Base-by-base conservation (phyloP, 2,329 filamentous ascomycete species). In the Penicillium crustosum region DNA sequence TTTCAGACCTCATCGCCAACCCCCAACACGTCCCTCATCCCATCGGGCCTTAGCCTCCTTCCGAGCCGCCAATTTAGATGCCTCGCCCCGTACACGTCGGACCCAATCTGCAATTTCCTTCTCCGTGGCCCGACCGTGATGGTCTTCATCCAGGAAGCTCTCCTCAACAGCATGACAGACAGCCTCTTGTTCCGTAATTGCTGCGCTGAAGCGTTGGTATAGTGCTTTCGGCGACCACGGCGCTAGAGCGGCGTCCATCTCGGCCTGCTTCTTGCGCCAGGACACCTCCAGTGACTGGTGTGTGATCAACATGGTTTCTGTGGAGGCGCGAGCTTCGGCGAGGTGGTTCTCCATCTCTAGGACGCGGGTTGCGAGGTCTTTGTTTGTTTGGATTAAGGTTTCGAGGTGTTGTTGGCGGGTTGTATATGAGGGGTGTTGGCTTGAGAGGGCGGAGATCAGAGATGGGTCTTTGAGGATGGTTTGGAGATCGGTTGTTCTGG, bases 11-110 rank as follows among this genome's bases (percentile, higher is more conserved):
- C 79, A 93, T 69, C 93, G 85, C 94, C 94, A 97, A 0, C 94
- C 94, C 12, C 93, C 93, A 35, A 97, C 93, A 65, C 93, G 83
- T 25, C 93, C 92, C 76, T 97, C 93, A 73, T 97, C 94, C 94
- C 94, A 97, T 67, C 94, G 83, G 68, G 92, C 89, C 75, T 93
- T 96, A 64, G 91, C 85, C 79, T 97, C 94, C 70, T 88, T 86
- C 57, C 94, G 83, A 53, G 93, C 79, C 70, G 94, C 95, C 61
- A 88, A 88, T 57, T 89, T 78, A 66, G 89, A 89, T 71, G 88
- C 90, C 10, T 89, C 90, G 66, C 93, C 92, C 65, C 91, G 83
- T 63, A 96, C 89, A 67, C 89, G 80, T 68, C 88, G 83, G 21
- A 96, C 85, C 86, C 94, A 97, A 59, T 97, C 93, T 2, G 82